Base-by-base conservation (phyloP, 2,329 filamentous ascomycete species). In the Leptographium procerum region DNA sequence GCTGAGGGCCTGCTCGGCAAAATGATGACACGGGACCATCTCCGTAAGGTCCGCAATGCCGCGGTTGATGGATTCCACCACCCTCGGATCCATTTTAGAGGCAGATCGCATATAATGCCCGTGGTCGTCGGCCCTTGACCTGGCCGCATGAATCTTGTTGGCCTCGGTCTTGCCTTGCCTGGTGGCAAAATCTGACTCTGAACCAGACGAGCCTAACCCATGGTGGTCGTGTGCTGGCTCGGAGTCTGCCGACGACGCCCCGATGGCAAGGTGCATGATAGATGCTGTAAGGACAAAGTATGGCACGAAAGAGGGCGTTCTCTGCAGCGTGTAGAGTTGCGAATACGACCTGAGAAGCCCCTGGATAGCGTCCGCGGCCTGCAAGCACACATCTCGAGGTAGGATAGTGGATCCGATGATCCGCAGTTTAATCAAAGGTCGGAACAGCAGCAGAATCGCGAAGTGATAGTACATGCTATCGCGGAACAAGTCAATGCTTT, bases 361-460 rank as follows among this genome's bases (percentile, higher is more conserved):
- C 61, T 82, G 79, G 22, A 84, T 83, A 31, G 80, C 80, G 60
- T 83, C 79, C 33, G 81, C 80, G 1, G 81, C 81, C 63, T 83
- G 80, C 2, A 77, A 77, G 69, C 86, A 89, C 19, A 87, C 81
- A 61, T 87, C 83, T 45, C 80, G 78, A 9, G 86, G 86, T 4
- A 76, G 75, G 2, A 88, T 74, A 56, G 80, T 78, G 9, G 84
- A 87, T 10, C 82, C 80, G 53, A 86, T 77, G 64, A 88, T 82
- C 11, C 75, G 74, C 9, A 84, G 66, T 62, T 82, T 88, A 66
- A 89, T 84, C 43, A 90, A 76, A 0, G 87, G 87, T 8, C 87
- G 78, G 67, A 90, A 90, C 1, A 91, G 77, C n/a, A 89, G 78
- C 0, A 87, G 69, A n/a, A 86, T 85, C 33, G 83, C 80, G 61